Percentiles rank a stretch among this genome's conserved stretches.
Evolutionary conservation across 2,329 filamentous ascomycete species (phyloP).

Genomic region (Colletotrichum higginsianum): DNA sequence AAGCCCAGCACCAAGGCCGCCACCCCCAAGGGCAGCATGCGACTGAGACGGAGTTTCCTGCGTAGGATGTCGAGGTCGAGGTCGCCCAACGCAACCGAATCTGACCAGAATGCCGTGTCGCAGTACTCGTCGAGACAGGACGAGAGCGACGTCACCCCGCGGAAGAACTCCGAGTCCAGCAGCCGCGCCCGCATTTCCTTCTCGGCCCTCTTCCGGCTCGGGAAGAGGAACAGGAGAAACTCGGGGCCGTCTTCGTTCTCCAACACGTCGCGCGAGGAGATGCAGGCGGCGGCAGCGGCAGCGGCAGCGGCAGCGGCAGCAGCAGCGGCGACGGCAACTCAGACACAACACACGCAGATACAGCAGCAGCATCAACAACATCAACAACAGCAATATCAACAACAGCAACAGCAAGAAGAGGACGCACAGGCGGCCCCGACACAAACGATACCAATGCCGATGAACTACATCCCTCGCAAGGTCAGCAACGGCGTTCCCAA

Average conservation of each 20-base stretch:
- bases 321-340: conserved; percentile 47
- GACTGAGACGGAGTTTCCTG: conserved; percentile 55
- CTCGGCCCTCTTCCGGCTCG: conserved; percentile 82
- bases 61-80: conserved; percentile 65
- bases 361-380: conserved; percentile 45
- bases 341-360: conserved; percentile 46
- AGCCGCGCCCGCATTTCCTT: conserved; percentile 68
- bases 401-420: conserved; percentile 51
- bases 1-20: conserved; percentile 27
- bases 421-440: conserved; percentile 51
- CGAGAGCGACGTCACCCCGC: conserved; percentile 64
- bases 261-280: conserved; percentile 92
- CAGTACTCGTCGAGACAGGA: conserved; percentile 58
- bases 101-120: conserved; percentile 54
- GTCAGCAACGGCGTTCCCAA: conserved; percentile 71
- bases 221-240: conserved; percentile 70
- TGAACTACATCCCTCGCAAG: conserved; percentile 55
- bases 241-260: conserved; percentile 84
- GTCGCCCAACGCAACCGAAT: conserved; percentile 61
- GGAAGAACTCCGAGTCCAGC: conserved; percentile 70
- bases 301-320: conserved; percentile 44
- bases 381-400: no score
- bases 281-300: conserved; percentile 60
- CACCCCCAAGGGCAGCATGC: conserved; percentile 49
- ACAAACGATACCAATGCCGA: conserved; percentile 63